Evolutionary conservation across 2,329 filamentous ascomycete genomes (phyloP), one percentile per base, ranked within the genome.

Genomic region (Hymenoscyphus infarciens): DNA sequence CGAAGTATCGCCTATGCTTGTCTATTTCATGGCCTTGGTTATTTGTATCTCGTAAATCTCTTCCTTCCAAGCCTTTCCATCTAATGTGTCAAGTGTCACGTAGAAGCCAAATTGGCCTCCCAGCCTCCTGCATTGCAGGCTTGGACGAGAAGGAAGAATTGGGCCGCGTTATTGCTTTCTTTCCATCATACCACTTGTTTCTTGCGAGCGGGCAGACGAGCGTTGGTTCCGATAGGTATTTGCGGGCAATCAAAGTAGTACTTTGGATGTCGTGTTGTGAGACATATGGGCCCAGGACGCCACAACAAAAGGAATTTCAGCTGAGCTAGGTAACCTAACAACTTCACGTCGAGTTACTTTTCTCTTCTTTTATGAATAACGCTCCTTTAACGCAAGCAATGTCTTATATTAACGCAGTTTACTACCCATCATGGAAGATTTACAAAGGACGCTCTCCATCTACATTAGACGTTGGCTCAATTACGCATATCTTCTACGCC

Each of bases 351-450:
- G 25, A 27, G 25, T 27, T 27, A 27, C 2, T 27, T 27, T 27
- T 27, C 25, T 3, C 25, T 27, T 1, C 4, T 27, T 27, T 27
- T 4, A 27, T 27, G 25, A 27, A 27, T 27, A 27, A 27, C 2
- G 25, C 25, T 22, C 52, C 7, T 33, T 13, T 3, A n/a, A 5
- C 3, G 10, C 5, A n/a, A 55, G 5, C 15, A 13, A 55, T 29
- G 27, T 11, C 53, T 29, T 38, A 25, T 16, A 38, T 58, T 3
- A 58, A 58, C 22, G 56, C 56, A 29, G 38, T 49, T 8, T 58
- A 58, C 15, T 58, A 45, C 27, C 56, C 56, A 7, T 58, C 56
- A 7, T 58, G 56, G 56, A 58, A 58, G 39, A 16, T 58, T 25
- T 58, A 58, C 38, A 58, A 58, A 13, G 56, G 56, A 11, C 56